phyloP scores from a whole-genome alignment of 805 yeast genomes.

The Wickerhamomyces pijperi region DNA sequence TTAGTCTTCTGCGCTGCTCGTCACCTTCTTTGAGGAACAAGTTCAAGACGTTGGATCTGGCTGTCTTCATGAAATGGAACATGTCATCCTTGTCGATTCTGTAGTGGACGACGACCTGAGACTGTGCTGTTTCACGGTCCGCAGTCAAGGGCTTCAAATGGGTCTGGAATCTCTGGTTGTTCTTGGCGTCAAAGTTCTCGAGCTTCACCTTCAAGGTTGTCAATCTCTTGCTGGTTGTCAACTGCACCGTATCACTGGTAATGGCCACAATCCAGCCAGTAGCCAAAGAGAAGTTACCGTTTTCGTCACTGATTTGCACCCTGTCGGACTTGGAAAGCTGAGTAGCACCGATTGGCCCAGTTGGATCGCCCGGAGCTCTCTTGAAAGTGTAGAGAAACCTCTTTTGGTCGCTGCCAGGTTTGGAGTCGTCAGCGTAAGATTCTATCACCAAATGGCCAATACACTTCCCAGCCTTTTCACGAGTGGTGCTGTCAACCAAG shows the following conservation, averaged over 20 bases:
- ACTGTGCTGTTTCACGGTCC: too few species aligned
- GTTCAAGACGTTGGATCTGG: slow-evolving; percentile 66
- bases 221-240: slow-evolving; percentile 46
- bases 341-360: slow-evolving; percentile 15
- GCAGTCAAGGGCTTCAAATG: slow-evolving; percentile 26
- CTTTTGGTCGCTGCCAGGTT: slow-evolving; percentile 11
- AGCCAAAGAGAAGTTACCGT: slow-evolving; percentile 66
- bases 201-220: slow-evolving; percentile 22
- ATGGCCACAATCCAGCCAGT: slow-evolving; percentile 44
- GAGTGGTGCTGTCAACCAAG: slow-evolving; percentile 37
- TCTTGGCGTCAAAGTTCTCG: slow-evolving; percentile 28
- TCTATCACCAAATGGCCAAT: slow-evolving; percentile 38
- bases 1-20: slow-evolving; percentile 18
- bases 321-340: slow-evolving; percentile 51
- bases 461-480: slow-evolving; percentile 58
- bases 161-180: slow-evolving; percentile 41
- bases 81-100: slow-evolving; percentile 76
- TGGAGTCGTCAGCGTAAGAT: slow-evolving; percentile 9
- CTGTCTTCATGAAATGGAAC: slow-evolving; percentile 62
- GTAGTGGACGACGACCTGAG: slow-evolving; percentile 28
- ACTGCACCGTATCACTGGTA: slow-evolving; percentile 28
- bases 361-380: too few species aligned
- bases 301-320: slow-evolving; percentile 68
- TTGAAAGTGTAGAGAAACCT: slow-evolving; percentile 38
- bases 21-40: slow-evolving; percentile 38